Base-by-base conservation (phyloP, 1,284 basidiomycete genomes). In the Ustilago shanxiensis region DNA sequence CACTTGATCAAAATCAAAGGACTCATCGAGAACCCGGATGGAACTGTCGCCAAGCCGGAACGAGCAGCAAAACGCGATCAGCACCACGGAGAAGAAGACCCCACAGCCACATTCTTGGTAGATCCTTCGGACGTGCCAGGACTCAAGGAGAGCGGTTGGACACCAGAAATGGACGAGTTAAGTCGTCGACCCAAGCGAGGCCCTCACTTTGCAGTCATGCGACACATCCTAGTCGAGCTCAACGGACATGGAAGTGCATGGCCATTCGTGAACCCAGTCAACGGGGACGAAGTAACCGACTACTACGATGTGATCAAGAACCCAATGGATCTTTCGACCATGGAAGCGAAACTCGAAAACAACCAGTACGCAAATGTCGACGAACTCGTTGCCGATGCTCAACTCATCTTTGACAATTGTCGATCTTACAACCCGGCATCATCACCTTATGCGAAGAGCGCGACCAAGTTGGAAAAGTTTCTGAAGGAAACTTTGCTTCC, bases 301-400 rank as follows among this genome's bases (percentile, higher is more conserved):
- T 99, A 99, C 85, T 94, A 95, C 86, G 91, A 93, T 20, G 91
- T 95, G 58, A 93, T 98, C 86, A 93, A 91, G 82, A 89, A 92
- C 63, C 96, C 96, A 0, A 98, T 99, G 95, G 96, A 99, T 86
- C 90, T 99, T 67, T 89, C 89, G 60, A 97, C 94, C 2, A 98
- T 99, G 92, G 93, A 95, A 84, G 90, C 92, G 86, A 98, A 95
- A 86, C 90, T 99, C 29, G 93, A 95, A 66, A 92, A 90, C 55
- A 89, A 89, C 72, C 87, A 88, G 70, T 99, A 98, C 86, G 87
- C 89, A 37, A 90, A 89, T 24, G 88, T 98, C 44, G 92, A 94
- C 63, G 89, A 89, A 50, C 95, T 98, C 84, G 86, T 93, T 8
- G 89, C 89, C 20, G 96, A 99, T 85, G 92, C 92, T 2, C 90